A percentile compares a stretch with the other conserved stretches of the same genome.
These are phyloP conservation scores for Rosa hybrid DNA, from an alignment of 331 rosid genomes.

Conservation along the genomic window DNA sequence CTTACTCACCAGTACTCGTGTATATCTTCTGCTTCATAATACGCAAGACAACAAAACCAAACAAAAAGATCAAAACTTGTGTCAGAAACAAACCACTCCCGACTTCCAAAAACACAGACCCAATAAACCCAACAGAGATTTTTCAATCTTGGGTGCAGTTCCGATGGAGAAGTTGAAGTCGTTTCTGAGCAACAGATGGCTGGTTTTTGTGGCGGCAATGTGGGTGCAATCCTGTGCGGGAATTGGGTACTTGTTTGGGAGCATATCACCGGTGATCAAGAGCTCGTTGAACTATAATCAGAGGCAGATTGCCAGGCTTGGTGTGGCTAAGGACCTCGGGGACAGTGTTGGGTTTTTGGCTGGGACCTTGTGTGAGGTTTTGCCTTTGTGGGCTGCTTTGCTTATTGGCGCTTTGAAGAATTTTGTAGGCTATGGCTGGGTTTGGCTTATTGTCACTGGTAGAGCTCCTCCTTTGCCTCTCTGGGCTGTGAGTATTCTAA, in stretches of 20 bases:
- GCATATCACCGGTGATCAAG: conserved; percentile 83
- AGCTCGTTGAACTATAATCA: conserved; percentile 69
- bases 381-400: conserved; percentile 52
- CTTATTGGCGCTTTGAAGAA: conserved; percentile 65
- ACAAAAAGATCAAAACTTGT: neutral
- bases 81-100: no score
- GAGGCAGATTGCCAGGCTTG: conserved; percentile 63
- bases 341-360: conserved; percentile 78
- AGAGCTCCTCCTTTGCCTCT: conserved; percentile 57
- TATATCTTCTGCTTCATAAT: neutral
- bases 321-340: conserved; percentile 83
- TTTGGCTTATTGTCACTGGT: conserved; percentile 74
- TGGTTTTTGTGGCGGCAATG: conserved; percentile 49
- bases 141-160: conserved; percentile 18
- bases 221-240: conserved; percentile 61
- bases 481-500: conserved; percentile 59
- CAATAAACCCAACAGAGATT: neutral
- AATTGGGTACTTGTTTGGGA: conserved; percentile 76
- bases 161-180: conserved; percentile 27
- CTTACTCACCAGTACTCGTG: neutral
- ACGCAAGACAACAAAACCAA: neutral
- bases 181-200: conserved; percentile 39
- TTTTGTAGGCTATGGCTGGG: conserved; percentile 66
- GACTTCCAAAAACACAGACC: neutral
- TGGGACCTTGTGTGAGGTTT: conserved; percentile 54